Evolutionary conservation across 1,284 basidiomycete species (phyloP).

Genomic region (Ceratorhiza oryzae-sativae): DNA sequence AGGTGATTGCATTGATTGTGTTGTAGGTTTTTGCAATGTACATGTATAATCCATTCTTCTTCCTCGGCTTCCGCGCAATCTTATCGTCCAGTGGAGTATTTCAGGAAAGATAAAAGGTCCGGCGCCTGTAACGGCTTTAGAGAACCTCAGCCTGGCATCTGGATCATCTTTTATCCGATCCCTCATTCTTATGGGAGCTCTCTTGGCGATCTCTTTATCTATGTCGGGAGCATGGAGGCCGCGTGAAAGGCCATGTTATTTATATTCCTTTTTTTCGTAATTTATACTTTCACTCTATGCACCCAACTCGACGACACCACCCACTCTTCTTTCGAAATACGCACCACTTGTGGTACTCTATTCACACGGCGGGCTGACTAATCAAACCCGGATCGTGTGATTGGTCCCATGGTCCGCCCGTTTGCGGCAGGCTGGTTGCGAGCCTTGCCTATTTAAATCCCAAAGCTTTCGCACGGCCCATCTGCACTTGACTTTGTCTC

Average conservation of each 20-base stretch:
- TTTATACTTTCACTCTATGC: background rate
- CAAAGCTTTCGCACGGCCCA: conserved; percentile 18
- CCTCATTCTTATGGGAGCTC: background rate
- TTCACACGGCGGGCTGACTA: conserved; percentile 36
- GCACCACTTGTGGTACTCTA: background rate
- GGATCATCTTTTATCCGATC: conserved; percentile 8
- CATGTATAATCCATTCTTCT: background rate
- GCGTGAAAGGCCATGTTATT: background rate
- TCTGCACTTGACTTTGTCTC: background rate
- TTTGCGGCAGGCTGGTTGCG: background rate
- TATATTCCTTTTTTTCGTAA: background rate
- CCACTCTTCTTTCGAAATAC: background rate
- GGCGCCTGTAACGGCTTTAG: background rate
- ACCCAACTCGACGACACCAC: too few species aligned
- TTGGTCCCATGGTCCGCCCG: conserved; percentile 36
- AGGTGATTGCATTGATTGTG: background rate
- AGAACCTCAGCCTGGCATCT: background rate
- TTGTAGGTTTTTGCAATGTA: background rate
- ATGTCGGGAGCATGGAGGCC: background rate
- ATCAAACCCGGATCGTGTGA: conserved; percentile 31
- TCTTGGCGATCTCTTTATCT: background rate
- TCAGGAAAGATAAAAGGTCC: background rate
- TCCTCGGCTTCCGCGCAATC: conserved; percentile 2
- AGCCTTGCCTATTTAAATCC: background rate
- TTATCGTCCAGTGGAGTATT: background rate